Percentiles rank a stretch among this genome's conserved stretches.
Conservation (phyloP, 2,329 filamentous ascomycete species). For the Fusarium sp. region DNA sequence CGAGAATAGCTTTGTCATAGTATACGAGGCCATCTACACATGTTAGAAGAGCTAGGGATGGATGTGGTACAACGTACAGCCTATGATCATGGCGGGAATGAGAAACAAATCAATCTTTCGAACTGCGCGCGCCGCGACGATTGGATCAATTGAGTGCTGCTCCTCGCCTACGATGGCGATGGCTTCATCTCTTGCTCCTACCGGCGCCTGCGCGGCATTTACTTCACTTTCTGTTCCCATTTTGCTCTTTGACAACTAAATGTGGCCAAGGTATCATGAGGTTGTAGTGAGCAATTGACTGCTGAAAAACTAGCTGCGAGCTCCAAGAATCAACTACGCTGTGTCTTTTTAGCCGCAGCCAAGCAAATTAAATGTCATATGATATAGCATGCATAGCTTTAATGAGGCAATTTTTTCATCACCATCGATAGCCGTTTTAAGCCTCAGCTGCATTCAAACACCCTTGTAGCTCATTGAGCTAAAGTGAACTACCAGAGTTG, state of each 20-base stretch:
- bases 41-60: neutral
- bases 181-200: constrained; percentile 44
- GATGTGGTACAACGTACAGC: constrained; percentile 46
- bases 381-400: neutral
- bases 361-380: constrained; percentile 21
- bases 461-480: constrained; percentile 20
- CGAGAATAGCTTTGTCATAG: constrained; percentile 73
- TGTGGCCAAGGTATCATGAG: constrained; percentile 11
- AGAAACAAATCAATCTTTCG: constrained; percentile 74
- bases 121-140: constrained; percentile 64
- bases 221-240: constrained; percentile 22
- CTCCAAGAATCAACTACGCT: neutral
- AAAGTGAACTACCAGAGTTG: constrained; percentile 11
- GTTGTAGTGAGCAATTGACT: neutral
- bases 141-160: constrained; percentile 62
- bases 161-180: constrained; percentile 68
- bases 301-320: neutral
- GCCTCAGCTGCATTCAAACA: constrained; percentile 23
- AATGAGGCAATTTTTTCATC: constrained; percentile 35
- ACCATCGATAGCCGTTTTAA: constrained; percentile 26
- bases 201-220: constrained; percentile 11
- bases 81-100: constrained; percentile 73
- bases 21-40: constrained; percentile 55
- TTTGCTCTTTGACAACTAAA: neutral
- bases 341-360: neutral